phyloP scores from a whole-genome alignment of 2,329 filamentous ascomycete genomes.

The Talaromyces sp. region DNA sequence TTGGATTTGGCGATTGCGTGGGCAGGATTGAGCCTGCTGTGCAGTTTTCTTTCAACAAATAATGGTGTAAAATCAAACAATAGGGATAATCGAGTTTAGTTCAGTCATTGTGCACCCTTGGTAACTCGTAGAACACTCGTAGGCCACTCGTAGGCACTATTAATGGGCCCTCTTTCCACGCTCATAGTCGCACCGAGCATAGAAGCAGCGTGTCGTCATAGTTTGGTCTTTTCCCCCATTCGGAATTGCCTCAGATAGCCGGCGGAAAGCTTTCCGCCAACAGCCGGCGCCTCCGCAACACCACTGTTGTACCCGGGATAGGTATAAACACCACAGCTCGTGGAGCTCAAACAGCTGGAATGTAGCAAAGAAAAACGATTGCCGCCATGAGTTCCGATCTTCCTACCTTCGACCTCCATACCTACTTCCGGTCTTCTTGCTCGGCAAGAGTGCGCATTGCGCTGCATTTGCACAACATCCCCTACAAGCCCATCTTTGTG shows the following conservation, averaged over 20 bases:
- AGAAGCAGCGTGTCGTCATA: neutral
- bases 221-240: neutral
- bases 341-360: neutral
- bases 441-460: slow-evolving; percentile 58
- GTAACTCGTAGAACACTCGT: no score
- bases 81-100: no score
- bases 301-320: neutral
- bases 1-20: slow-evolving; percentile 71
- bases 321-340: neutral
- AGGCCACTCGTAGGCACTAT: no score
- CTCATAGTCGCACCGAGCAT: no score
- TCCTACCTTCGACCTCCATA: slow-evolving; percentile 29
- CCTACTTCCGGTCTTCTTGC: slow-evolving; percentile 60
- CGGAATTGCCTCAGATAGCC: neutral
- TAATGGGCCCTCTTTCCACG: no score
- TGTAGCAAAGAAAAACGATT: neutral
- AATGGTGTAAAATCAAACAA: neutral
- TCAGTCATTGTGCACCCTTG: no score
- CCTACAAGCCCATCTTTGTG: slow-evolving; percentile 44
- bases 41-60: slow-evolving; percentile 10
- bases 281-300: neutral
- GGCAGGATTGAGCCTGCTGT: slow-evolving; percentile 55
- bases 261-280: slow-evolving; percentile 1
- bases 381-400: slow-evolving; percentile 3
- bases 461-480: slow-evolving; percentile 50